Evolutionary conservation across 805 yeast species (phyloP).

Genomic region (Pachysolen tannophilus): DNA sequence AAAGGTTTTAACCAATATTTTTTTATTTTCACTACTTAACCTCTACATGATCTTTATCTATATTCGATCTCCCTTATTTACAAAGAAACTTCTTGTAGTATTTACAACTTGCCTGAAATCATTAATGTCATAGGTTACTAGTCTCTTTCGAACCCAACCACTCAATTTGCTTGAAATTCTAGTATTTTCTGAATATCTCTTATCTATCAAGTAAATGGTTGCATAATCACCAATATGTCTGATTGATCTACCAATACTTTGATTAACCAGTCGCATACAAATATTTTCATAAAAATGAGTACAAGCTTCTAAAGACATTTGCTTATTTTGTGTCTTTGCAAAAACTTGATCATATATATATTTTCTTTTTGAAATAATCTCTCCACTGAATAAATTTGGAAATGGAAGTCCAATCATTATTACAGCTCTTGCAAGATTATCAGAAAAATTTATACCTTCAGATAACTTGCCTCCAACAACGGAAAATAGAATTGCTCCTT

Average conservation of each 20-base stretch:
- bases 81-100: too few relatives aligned
- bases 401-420: slow-evolving; percentile 84
- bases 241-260: slow-evolving; percentile 87
- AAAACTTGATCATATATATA: slow-evolving; percentile 50
- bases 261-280: slow-evolving; percentile 89
- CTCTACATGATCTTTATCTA: too few relatives aligned
- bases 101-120: too few relatives aligned
- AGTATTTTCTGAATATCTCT: slow-evolving; percentile 34
- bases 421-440: slow-evolving; percentile 80
- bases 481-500: slow-evolving; percentile 66
- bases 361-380: slow-evolving; percentile 60
- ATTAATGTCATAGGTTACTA: slow-evolving; percentile 10
- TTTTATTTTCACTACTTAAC: too few relatives aligned
- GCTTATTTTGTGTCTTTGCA: slow-evolving; percentile 35
- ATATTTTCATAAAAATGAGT: slow-evolving; percentile 67
- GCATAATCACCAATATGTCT: slow-evolving; percentile 81
- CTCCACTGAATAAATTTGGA: slow-evolving; percentile 81
- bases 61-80: too few relatives aligned
- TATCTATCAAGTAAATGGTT: slow-evolving; percentile 62
- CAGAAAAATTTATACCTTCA: slow-evolving; percentile 89
- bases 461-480: slow-evolving; percentile 92
- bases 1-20: too few relatives aligned
- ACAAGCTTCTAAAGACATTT: slow-evolving; percentile 39
- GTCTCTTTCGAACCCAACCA: slow-evolving; percentile 58
- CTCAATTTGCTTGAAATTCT: slow-evolving; percentile 54